Base-by-base conservation (phyloP, 2,329 filamentous ascomycete species). In the Nakataea oryzae region DNA sequence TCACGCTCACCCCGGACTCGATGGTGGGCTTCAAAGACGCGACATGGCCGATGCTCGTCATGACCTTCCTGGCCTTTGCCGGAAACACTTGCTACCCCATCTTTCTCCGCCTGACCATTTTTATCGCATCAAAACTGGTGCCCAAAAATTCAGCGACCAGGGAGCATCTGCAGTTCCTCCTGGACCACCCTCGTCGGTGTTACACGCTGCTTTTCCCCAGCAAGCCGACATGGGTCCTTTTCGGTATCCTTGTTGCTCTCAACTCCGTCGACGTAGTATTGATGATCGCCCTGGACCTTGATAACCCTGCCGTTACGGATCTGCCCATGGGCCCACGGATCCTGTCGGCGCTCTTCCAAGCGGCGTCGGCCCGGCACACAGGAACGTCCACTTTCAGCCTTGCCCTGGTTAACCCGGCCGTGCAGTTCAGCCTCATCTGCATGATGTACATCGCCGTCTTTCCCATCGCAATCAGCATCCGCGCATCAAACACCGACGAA, bases 391-490 rank as follows among this genome's bases (percentile, higher is more conserved):
- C 72, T 67, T 84, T 85, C 34, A 70, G 74, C 24, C 75, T 85
- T 14, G 70, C 79, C 3, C 70, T 69, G 1, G 74, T 85, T 2
- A 81, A 79, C 50, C 81, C 84, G 6, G 79, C 76, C 2, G 77
- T 85, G 0, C 84, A 85, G 63, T 78, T 86, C 47, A 78, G 83
- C 41, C 81, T 85, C 13, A 11, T 86, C 0, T 77, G 84, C 57
- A 86, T 87, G 84, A 87, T 87, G 84, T 87, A 86, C 70, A 85
- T 87, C 58, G 80, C 80, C 6, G 79, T 82, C 4, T 85, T 84
- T 63, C 84, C 85, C 0, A 81, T 86, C 34, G 83, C 82, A 17
- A 84, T 87, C 61, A 83, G 78, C 24, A 84, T 87, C 72, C 79
- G 84, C 56, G 79, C 82, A 61, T 81, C 79, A 34, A 86, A 84